phyloP scores from a whole-genome alignment of 805 yeast species.

The Starmerella scarabaei region DNA sequence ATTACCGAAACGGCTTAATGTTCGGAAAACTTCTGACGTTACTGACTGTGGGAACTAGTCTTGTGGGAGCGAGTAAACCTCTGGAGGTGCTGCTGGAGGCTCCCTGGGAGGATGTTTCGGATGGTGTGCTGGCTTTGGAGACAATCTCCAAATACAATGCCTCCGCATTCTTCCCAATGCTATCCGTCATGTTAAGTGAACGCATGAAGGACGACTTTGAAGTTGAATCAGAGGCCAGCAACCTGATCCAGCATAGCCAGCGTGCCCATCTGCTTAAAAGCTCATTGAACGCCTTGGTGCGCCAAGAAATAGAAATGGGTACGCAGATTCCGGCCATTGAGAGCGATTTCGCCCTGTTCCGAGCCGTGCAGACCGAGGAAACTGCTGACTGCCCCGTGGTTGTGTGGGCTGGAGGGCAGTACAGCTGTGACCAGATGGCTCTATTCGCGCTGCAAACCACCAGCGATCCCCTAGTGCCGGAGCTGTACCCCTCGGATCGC shows the following conservation, averaged over 20 bases:
- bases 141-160: constrained; percentile 25
- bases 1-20: too few relatives aligned
- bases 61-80: constrained; percentile 8
- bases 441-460: constrained; percentile 57
- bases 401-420: constrained; percentile 39
- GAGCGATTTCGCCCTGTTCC: constrained; percentile 47
- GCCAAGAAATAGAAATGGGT: constrained; percentile 37
- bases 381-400: constrained; percentile 33
- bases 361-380: constrained; percentile 25
- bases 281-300: constrained; percentile 21
- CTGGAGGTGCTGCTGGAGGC: constrained; percentile 11
- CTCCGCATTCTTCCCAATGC: constrained; percentile 27
- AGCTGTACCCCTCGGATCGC: constrained; percentile 42
- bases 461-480: constrained; percentile 17
- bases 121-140: constrained; percentile 19
- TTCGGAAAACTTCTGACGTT: not conserved
- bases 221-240: constrained; percentile 9
- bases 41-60: not conserved
- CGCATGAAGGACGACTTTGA: constrained; percentile 15
- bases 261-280: constrained; percentile 13
- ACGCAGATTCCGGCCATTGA: constrained; percentile 49
- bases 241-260: constrained; percentile 17
- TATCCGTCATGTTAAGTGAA: constrained; percentile 20
- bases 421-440: constrained; percentile 56
- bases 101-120: constrained; percentile 8